Conservation (phyloP, 495 filamentous ascomycete genomes). For the Neurospora sp. region DNA sequence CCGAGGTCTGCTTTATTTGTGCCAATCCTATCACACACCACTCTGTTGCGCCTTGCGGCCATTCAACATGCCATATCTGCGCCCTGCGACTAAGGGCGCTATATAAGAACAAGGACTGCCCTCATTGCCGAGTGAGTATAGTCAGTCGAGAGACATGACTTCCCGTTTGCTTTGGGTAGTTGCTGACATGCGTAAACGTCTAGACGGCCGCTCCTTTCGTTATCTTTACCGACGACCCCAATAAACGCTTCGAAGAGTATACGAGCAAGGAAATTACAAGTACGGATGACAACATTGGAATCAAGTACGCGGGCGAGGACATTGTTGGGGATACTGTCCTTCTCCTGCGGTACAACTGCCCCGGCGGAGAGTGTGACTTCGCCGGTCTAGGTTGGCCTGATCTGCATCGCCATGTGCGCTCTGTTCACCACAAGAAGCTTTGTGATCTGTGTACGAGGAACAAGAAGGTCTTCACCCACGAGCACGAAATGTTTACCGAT, state of each 20-base stretch:
- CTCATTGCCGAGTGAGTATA: constrained; percentile 77
- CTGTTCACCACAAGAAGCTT: constrained; percentile 74
- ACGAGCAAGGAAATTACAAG: constrained; percentile 57
- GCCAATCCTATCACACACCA: constrained; percentile 76
- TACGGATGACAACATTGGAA: constrained; percentile 74
- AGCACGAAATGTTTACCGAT: constrained; percentile 87
- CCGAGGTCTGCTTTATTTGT: constrained; percentile 93
- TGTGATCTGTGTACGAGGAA: constrained; percentile 91
- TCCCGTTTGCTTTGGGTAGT: background rate
- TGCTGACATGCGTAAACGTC: constrained; percentile 2
- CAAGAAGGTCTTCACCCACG: constrained; percentile 97
- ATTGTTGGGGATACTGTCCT: constrained; percentile 83
- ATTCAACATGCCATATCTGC: constrained; percentile 93
- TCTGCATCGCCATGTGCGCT: constrained; percentile 81
- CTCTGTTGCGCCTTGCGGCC: constrained; percentile 85
- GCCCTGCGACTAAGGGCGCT: constrained; percentile 77
- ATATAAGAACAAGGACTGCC: constrained; percentile 91
- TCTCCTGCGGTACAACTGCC: constrained; percentile 91
- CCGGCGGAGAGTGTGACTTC: constrained; percentile 72
- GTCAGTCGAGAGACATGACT: background rate
- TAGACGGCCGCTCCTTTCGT: constrained; percentile 75
- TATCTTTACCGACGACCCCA: constrained; percentile 77
- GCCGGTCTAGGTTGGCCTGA: constrained; percentile 90
- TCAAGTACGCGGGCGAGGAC: constrained; percentile 75
- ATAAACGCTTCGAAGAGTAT: constrained; percentile 79